Evolutionary conservation across 192 early-diverging fungal genomes (phyloP), one percentile per base, ranked within the genome.

Genomic region (Umbelopsis sp.): DNA sequence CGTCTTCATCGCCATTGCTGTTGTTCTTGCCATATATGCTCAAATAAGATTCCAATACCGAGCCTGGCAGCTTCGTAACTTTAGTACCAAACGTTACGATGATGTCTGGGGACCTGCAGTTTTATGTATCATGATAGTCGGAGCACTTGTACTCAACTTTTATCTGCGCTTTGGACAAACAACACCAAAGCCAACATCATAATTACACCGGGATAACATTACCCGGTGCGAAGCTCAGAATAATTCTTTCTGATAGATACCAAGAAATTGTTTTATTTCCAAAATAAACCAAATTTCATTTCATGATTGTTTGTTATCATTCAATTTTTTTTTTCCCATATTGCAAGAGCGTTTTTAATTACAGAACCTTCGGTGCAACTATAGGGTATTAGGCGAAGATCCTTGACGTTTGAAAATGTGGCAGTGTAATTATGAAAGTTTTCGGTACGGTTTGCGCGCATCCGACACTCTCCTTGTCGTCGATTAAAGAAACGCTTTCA

Each of bases 1-100:
- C 4, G 77, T 91, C 3, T 92, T 94, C 48, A 92, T 88, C n/a
- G 69, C 82, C 65, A 84, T 94, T 49, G 75, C 92, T 23, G 80
- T 92, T 78, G 67, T 81, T 21, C 81, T 92, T 6, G 88, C 92
- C 85, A 76, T 91, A 45, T 94, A 94, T 68, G 92, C 93, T 0
- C 82, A 92, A 47, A 69, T 81, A n/a, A 78, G 87, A 53, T 92
- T 88, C 82, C 88, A 92, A 74, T 93, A 90, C 89, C 86, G 93
- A 51, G 91, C 89, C 0, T 73, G 86, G 53, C 84, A 83, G 44
- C 93, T 94, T 73, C 86, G 87, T 4, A 52, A 69, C 30, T 51
- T 47, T 23, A 71, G 71, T 25, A 55, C 64, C 47, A 64, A 65
- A 35, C 71, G 76, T 37, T 94, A 94, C 73, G 93, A 94, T 70